These are phyloP conservation scores for Globisporangium megalacanthum DNA, from an alignment of 352 stramenopile species.

Conservation along the genomic window DNA sequence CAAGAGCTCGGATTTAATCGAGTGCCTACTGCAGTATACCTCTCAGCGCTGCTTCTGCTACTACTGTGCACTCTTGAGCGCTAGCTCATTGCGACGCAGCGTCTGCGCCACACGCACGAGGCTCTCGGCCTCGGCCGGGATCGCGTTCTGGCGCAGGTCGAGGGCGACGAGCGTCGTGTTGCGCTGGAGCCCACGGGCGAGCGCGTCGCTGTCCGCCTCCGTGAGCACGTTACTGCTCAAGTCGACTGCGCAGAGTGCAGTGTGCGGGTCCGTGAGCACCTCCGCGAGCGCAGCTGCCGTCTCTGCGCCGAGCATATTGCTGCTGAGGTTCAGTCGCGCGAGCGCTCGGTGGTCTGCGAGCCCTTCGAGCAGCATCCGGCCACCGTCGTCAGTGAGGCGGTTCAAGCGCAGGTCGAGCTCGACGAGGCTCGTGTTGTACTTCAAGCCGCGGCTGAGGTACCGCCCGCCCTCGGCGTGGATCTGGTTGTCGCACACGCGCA, in stretches of 20 bases:
- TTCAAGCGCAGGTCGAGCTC: slow-evolving; percentile 91
- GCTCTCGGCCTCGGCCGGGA: slow-evolving; percentile 47
- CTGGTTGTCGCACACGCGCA: slow-evolving; percentile 91
- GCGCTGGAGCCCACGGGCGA: slow-evolving; percentile 57
- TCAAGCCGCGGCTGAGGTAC: slow-evolving; percentile 88
- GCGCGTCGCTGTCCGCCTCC: slow-evolving; percentile 46
- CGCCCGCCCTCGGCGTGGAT: slow-evolving; percentile 89
- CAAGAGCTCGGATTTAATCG: neutral
- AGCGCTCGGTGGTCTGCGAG: slow-evolving; percentile 62
- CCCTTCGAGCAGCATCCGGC: slow-evolving; percentile 84
- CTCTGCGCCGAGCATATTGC: slow-evolving; percentile 75
- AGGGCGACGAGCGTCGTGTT: slow-evolving; percentile 59
- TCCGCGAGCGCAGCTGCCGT: slow-evolving; percentile 59
- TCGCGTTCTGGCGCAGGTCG: slow-evolving; percentile 80
- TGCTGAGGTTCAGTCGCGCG: slow-evolving; percentile 79
- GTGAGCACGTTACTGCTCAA: slow-evolving; percentile 77
- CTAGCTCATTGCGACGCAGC: slow-evolving; percentile 68
- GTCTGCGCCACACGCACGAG: slow-evolving; percentile 67
- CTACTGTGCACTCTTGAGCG: slow-evolving; percentile 25
- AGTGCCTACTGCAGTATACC: neutral
- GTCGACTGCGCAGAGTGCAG: slow-evolving; percentile 64
- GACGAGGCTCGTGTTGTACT: slow-evolving; percentile 85
- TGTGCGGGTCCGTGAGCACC: slow-evolving; percentile 65
- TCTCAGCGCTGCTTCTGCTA: slow-evolving; percentile 3
- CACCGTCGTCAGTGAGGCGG: slow-evolving; percentile 88